phyloP scores from a whole-genome alignment of 1,284 basidiomycete genomes.

The Agaricales sp. region DNA sequence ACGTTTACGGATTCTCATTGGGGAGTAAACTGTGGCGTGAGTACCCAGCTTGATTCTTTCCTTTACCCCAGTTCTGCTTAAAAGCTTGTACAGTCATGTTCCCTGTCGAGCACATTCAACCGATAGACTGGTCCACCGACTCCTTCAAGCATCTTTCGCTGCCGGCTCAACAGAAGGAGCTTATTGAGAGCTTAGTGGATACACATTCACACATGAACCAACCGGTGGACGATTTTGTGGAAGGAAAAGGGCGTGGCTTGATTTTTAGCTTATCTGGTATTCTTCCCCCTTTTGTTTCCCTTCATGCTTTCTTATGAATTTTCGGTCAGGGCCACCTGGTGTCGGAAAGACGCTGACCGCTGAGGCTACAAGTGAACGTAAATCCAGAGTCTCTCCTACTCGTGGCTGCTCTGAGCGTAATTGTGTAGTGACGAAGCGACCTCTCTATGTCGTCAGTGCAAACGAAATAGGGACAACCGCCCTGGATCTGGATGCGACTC shows the following conservation, averaged over 20 bases:
- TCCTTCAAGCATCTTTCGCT: conserved; percentile 20
- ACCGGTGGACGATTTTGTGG: conserved; percentile 20
- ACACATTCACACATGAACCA: conserved; percentile 13
- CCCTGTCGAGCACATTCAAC: conserved; percentile 17
- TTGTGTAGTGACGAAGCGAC: conserved; percentile 9
- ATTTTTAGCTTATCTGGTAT: neutral
- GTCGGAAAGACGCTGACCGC: conserved; percentile 18
- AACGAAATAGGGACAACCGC: conserved; percentile 22
- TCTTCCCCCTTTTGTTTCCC: neutral
- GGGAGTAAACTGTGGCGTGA: neutral
- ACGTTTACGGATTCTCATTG: neutral
- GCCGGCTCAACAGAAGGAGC: conserved; percentile 18
- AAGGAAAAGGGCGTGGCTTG: conserved; percentile 16
- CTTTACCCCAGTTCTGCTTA: no score
- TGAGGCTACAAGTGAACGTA: conserved; percentile 16
- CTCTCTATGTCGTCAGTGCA: conserved; percentile 23
- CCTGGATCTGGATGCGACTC: conserved; percentile 14
- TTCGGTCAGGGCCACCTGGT: conserved; percentile 3
- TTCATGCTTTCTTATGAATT: no score
- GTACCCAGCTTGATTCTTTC: neutral
- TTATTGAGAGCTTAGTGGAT: conserved; percentile 19
- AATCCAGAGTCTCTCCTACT: conserved; percentile 1
- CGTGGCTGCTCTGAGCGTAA: neutral
- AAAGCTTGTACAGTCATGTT: conserved; percentile 19
- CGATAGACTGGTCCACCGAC: conserved; percentile 19